Evolutionary conservation across 116 monocot genomes (phyloP).

Genomic region (Papilionanthe hybrid): DNA sequence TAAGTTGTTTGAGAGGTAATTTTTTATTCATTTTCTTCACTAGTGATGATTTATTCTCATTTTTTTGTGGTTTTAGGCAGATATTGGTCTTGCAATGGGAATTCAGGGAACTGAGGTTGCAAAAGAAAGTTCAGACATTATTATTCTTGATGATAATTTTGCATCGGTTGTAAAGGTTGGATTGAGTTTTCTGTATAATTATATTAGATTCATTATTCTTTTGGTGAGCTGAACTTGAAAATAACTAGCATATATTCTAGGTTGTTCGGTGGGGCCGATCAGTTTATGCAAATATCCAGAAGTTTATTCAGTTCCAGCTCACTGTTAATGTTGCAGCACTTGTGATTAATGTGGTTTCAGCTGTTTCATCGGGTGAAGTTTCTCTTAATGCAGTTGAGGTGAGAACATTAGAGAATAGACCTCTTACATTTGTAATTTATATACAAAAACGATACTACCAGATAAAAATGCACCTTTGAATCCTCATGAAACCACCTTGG

Average conservation of each 20-base stretch:
- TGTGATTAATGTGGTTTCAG: constrained; percentile 32
- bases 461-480: neutral
- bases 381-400: constrained; percentile 31
- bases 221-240: neutral
- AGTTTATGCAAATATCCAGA: constrained; percentile 98
- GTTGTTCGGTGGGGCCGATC: constrained; percentile 97
- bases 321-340: constrained; percentile 55
- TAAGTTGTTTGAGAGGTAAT: neutral
- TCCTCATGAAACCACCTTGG: neutral
- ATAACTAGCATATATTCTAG: constrained; percentile 22
- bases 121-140: constrained; percentile 98
- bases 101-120: constrained; percentile 95
- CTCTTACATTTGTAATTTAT: neutral
- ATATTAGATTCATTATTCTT: neutral
- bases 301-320: constrained; percentile 98
- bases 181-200: neutral
- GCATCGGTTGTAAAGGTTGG: constrained; percentile 90
- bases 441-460: neutral
- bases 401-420: neutral
- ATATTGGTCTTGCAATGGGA: constrained; percentile 97
- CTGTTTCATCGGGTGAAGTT: constrained; percentile 27
- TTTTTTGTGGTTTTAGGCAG: constrained; percentile 51
- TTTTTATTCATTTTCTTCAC: neutral
- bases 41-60: neutral
- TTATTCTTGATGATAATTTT: constrained; percentile 95